Base-by-base conservation (phyloP, 2,329 filamentous ascomycete genomes). In the Alternaria gansuensis region DNA sequence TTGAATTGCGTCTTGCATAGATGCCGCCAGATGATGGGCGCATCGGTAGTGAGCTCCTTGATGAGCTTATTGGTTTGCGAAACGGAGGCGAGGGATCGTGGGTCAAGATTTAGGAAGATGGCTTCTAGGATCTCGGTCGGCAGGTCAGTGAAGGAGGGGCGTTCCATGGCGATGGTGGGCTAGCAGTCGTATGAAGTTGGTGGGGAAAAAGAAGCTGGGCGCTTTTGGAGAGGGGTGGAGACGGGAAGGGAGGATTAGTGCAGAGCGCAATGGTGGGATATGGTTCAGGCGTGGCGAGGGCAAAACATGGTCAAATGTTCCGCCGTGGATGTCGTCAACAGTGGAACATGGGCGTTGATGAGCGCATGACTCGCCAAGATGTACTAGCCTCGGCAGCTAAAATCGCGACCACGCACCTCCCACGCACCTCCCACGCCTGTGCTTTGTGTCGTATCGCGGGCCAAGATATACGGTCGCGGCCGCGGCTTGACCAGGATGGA, bases 61-160 rank as follows among this genome's bases (percentile, higher is more conserved):
- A 94, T 84, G 58, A 87, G 86, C 65, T 81, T 86, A 23, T 86
- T 91, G 10, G 90, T 82, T 26, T 81, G 65, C 84, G 89, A 71
- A 78, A 86, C 73, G 79, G 82, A 77, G 41, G 84, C 75, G 31
- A 85, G 79, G 37, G 81, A 81, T 43, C 67, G 68, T 8, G 85
- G 83, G 48, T 82, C 79, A 50, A 87, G 81, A 72, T 87, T 87
- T 62, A 84, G 82, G 65, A 97, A 83, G 65, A 98, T 90, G 52
- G 88, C 85, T 73, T 92, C 87, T 69, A 98, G 83, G 63, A 98
- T 86, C 81, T 99, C 95, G 77, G 94, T 90, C 39, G 93, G 93
- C 34, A 95, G 82, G 17, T 62, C 53, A 26, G 67, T 65, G 56
- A 77, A 66, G 52, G 69, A 64, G 53, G 64, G 61, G 48, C 53